A percentile compares a stretch with the other conserved stretches of the same genome.
Evolutionary conservation across 139 green algal genomes (phyloP).

Genomic region (Haematococcus sp.): DNA sequence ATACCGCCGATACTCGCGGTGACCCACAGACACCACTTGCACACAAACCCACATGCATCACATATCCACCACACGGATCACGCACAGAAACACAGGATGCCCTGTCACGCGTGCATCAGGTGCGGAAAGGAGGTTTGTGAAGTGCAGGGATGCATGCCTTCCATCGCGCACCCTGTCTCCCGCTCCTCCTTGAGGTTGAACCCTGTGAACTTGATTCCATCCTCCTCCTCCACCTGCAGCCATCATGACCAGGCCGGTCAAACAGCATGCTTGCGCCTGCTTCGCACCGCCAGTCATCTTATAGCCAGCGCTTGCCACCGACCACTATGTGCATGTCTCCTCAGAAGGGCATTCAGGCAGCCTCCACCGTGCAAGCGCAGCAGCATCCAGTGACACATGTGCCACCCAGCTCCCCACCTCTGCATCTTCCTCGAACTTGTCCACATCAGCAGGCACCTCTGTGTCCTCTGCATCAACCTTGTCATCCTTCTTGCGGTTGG

Average conservation of each 20-base stretch:
- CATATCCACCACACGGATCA: no score
- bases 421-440: constrained; percentile 21
- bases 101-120: no score
- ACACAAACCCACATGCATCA: no score
- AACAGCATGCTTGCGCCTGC: no score
- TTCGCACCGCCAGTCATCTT: not conserved
- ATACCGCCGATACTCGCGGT: no score
- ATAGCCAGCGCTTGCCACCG: not conserved
- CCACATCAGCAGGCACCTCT: constrained; percentile 21
- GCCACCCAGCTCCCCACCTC: constrained; percentile 12
- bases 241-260: not conserved
- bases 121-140: no score
- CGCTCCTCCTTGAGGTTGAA: constrained; percentile 80
- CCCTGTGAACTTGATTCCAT: constrained; percentile 62
- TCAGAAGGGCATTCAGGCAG: no score
- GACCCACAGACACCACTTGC: no score
- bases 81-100: no score
- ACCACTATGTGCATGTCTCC: not conserved
- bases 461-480: constrained; percentile 17
- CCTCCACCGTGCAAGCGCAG: not conserved
- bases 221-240: constrained; percentile 49
- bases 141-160: no score
- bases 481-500: constrained; percentile 26
- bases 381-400: not conserved
- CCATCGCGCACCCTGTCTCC: constrained; percentile 25